A percentile compares a stretch with the other conserved stretches of the same genome.
phyloP scores from a whole-genome alignment of 768 basidiomycete species.

The Polyporus arcularius region DNA sequence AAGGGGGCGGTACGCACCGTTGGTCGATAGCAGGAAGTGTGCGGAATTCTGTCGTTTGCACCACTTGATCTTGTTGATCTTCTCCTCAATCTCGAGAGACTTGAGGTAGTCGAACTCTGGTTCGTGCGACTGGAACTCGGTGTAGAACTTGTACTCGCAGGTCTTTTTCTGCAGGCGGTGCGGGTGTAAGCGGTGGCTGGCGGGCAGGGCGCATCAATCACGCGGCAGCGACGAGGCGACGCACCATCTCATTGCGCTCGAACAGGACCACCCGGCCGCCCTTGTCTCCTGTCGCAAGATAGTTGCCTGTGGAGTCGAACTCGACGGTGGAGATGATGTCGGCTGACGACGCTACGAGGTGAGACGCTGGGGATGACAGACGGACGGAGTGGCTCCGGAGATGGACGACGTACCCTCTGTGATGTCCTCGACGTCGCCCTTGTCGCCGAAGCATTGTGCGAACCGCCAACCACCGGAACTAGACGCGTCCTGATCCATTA shows the following conservation, averaged over 20 bases:
- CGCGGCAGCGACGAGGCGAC: constrained; percentile 28
- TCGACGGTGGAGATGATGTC: constrained; percentile 99
- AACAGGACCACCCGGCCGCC: constrained; percentile 98
- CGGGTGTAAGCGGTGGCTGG: not conserved
- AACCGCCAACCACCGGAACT: constrained; percentile 95
- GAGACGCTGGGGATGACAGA: constrained; percentile 15
- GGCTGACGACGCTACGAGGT: constrained; percentile 53
- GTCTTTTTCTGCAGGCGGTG: constrained; percentile 81
- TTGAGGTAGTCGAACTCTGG: constrained; percentile 99
- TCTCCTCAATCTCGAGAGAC: constrained; percentile 99
- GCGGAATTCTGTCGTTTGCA: constrained; percentile 97
- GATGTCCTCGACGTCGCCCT: constrained; percentile 99
- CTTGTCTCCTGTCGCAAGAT: constrained; percentile 99
- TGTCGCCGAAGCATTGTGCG: constrained; percentile 99
- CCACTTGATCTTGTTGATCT: constrained; percentile 99
- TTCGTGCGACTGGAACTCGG: constrained; percentile 99
- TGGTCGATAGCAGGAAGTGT: constrained; percentile 95
- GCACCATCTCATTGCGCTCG: constrained; percentile 95
- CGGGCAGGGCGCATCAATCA: constrained; percentile 13
- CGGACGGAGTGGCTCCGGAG: constrained; percentile 11
- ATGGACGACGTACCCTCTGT: constrained; percentile 77
- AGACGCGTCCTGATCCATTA: constrained; percentile 83
- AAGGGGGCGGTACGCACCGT: constrained; percentile 60
- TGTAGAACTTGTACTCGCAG: constrained; percentile 99
- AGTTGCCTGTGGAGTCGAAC: constrained; percentile 99